phyloP scores from a whole-genome alignment of 2,329 filamentous ascomycete genomes.

The Dryadomyces sulphureus region DNA sequence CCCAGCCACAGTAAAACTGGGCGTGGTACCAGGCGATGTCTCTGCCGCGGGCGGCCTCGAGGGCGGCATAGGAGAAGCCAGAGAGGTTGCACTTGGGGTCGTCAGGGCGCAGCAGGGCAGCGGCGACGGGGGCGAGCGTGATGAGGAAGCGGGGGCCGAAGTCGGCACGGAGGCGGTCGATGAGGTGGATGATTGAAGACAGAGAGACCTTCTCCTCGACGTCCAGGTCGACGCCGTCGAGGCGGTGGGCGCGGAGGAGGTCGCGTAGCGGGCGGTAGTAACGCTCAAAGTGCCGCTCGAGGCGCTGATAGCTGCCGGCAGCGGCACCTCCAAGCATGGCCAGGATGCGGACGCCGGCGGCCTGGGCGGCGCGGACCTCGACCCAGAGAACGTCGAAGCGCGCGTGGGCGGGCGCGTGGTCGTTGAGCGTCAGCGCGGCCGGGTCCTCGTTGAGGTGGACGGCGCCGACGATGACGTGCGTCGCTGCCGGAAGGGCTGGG shows the following conservation, averaged over 20 bases:
- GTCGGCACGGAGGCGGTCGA: constrained; percentile 49
- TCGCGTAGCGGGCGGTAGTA: constrained; percentile 54
- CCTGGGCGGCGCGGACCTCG: constrained; percentile 55
- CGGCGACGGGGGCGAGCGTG: constrained; percentile 64
- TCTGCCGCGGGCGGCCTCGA: constrained; percentile 47
- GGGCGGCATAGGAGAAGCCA: constrained; percentile 58
- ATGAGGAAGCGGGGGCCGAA: constrained; percentile 56
- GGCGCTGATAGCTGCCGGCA: constrained; percentile 48
- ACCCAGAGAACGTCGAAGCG: constrained; percentile 54
- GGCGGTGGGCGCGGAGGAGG: constrained; percentile 38
- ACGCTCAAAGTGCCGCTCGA: constrained; percentile 45
- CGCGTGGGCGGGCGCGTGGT: constrained; percentile 49
- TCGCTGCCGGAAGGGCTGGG: constrained; percentile 23
- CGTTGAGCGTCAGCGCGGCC: constrained; percentile 51
- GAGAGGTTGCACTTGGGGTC: constrained; percentile 49
- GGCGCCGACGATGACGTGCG: constrained; percentile 65
- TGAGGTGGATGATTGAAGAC: constrained; percentile 43
- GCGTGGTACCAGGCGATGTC: constrained; percentile 69
- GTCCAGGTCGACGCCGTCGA: constrained; percentile 58
- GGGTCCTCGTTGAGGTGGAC: constrained; percentile 62
- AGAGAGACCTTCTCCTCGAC: constrained; percentile 62
- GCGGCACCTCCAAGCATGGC: constrained; percentile 73
- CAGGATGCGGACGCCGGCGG: constrained; percentile 56
- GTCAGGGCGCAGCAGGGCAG: constrained; percentile 46
- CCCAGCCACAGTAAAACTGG: constrained; percentile 79